A percentile compares a stretch with the other conserved stretches of the same genome.
These are phyloP conservation scores for Eimeria acervulina DNA, from an alignment of 169 alveolate species.

Conservation along the genomic window DNA sequence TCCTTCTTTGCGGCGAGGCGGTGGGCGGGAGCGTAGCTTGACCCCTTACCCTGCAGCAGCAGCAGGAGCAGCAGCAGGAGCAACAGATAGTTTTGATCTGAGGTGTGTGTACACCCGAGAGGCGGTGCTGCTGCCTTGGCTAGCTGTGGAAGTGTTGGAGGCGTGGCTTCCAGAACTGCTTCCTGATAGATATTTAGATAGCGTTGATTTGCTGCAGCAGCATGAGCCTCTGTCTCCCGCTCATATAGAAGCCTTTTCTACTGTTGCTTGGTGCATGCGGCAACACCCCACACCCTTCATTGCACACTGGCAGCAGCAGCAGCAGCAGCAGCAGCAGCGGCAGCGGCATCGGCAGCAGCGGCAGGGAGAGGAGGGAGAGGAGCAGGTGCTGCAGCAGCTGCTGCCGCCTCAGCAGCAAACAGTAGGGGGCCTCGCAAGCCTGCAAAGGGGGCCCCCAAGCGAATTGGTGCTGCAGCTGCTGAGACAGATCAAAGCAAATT, in stretches of 20 bases:
- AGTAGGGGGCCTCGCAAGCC: not conserved
- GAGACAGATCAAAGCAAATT: not conserved
- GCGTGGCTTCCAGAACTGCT: constrained; percentile 69
- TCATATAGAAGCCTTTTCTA: constrained; percentile 46
- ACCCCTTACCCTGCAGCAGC: constrained; percentile 11
- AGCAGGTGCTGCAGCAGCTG: not conserved
- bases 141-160: constrained; percentile 23
- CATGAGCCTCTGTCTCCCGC: not conserved
- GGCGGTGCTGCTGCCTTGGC: constrained; percentile 67
- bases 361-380: not conserved
- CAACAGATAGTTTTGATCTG: not conserved
- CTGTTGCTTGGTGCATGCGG: constrained; percentile 48
- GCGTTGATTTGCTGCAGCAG: no score
- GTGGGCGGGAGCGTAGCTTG: no score
- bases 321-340: not conserved
- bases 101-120: not conserved
- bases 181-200: constrained; percentile 55
- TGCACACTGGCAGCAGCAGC: not conserved
- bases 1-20: no score
- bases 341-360: not conserved
- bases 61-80: constrained; percentile 1
- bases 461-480: constrained; percentile 10
- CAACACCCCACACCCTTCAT: not conserved
- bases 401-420: not conserved
- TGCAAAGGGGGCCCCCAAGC: not conserved